phyloP scores from a whole-genome alignment of 75 land plant species.

The Azolla pinnata region DNA sequence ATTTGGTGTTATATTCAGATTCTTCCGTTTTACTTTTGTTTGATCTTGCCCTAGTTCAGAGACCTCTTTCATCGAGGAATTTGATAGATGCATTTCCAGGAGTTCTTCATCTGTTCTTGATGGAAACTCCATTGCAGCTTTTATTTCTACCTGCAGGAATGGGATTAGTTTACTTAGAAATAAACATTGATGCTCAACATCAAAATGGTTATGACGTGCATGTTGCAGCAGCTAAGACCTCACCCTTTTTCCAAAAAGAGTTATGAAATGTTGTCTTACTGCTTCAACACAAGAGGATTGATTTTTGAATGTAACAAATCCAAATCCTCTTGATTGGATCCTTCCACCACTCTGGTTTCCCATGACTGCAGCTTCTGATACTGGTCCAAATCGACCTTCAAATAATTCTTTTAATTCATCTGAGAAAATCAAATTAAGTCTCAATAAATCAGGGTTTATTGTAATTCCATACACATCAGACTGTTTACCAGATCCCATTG shows the following conservation, averaged over 20 bases:
- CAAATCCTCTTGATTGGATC: constrained; percentile 47
- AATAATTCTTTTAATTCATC: constrained; percentile 42
- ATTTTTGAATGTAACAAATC: constrained; percentile 54
- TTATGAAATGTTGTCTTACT: constrained; percentile 45
- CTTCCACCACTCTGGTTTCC: constrained; percentile 34
- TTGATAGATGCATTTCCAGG: background rate
- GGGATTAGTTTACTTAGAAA: too few relatives aligned
- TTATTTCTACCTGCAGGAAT: constrained; percentile 45
- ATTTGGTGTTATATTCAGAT: too few relatives aligned
- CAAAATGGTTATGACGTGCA: too few relatives aligned
- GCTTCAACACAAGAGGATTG: constrained; percentile 44
- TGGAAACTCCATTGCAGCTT: constrained; percentile 22
- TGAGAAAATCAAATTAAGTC: too few relatives aligned
- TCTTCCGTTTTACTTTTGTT: too few relatives aligned
- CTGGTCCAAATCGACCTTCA: constrained; percentile 51
- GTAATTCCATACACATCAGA: too few relatives aligned
- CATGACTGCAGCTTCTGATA: constrained; percentile 47
- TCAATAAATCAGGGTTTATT: too few relatives aligned
- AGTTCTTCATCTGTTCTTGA: background rate
- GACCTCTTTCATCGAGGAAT: too few relatives aligned
- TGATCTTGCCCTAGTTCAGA: too few relatives aligned
- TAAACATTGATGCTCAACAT: too few relatives aligned
- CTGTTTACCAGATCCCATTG: constrained; percentile 51
- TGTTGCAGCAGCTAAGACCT: too few relatives aligned
- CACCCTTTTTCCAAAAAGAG: constrained; percentile 51